Conservation (phyloP, 495 filamentous ascomycete genomes). For the Poronia punctata region DNA sequence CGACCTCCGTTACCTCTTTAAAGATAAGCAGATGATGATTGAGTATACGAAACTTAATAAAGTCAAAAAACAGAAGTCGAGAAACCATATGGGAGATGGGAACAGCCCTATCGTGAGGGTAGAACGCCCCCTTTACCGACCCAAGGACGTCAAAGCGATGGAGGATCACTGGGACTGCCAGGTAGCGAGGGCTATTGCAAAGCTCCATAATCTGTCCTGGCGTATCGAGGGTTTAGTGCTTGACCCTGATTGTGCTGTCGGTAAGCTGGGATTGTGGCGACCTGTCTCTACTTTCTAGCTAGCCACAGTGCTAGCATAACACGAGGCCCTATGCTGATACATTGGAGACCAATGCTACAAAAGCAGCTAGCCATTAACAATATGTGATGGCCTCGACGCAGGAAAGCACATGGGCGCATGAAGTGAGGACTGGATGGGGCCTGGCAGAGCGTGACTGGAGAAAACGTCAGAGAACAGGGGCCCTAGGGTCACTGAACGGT, state of each 20-base stretch:
- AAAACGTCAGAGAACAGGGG: no score
- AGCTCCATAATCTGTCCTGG: constrained; percentile 5
- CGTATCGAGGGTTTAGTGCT: constrained; percentile 4
- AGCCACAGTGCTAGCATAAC: no score
- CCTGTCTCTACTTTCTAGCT: neutral
- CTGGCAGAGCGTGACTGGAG: no score
- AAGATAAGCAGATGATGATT: constrained; percentile 7
- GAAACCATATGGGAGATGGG: neutral
- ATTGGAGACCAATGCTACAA: no score
- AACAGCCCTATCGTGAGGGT: neutral
- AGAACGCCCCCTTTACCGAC: neutral
- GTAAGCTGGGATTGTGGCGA: neutral
- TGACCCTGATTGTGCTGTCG: neutral
- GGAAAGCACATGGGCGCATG: no score
- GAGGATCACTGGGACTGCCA: neutral
- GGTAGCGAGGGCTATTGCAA: neutral
- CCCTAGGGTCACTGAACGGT: no score
- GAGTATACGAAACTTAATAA: neutral
- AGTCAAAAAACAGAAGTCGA: neutral
- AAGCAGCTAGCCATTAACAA: no score
- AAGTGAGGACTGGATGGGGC: no score
- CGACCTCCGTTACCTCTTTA: constrained; percentile 10
- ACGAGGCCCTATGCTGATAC: no score
- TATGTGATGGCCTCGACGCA: no score
- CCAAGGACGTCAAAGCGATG: constrained; percentile 4